Conservation (phyloP, 306 rosid genomes). For the Vicia villosa region DNA sequence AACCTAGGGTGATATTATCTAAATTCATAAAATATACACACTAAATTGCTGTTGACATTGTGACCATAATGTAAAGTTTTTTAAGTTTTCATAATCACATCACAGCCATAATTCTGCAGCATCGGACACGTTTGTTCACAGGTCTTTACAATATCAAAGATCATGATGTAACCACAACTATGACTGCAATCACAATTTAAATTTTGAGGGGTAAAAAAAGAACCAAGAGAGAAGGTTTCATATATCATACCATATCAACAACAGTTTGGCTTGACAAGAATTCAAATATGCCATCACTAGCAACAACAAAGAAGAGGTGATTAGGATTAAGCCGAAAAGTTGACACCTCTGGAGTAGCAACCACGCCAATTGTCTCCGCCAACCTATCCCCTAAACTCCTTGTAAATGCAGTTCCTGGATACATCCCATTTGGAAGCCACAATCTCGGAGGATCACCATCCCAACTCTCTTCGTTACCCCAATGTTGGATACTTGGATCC, state of each 20-base stretch:
- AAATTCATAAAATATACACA: not conserved
- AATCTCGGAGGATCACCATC: slow-evolving; percentile 82
- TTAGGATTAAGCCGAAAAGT: slow-evolving; percentile 57
- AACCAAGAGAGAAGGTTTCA: slow-evolving; percentile 6
- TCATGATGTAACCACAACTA: not conserved
- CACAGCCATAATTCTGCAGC: not conserved
- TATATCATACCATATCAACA: slow-evolving; percentile 69
- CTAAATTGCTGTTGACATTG: not conserved
- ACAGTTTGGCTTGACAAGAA: slow-evolving; percentile 86
- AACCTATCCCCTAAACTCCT: slow-evolving; percentile 84
- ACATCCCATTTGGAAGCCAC: slow-evolving; percentile 77
- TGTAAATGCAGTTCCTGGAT: slow-evolving; percentile 92
- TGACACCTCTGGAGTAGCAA: slow-evolving; percentile 71
- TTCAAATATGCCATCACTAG: slow-evolving; percentile 95
- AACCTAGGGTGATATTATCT: not conserved
- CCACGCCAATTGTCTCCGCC: slow-evolving; percentile 84
- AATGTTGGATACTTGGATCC: slow-evolving; percentile 73
- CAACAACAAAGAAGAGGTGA: slow-evolving; percentile 81
- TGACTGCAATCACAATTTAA: not conserved
- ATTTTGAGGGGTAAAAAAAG: not conserved
- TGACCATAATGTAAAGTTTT: not conserved
- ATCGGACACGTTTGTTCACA: not conserved
- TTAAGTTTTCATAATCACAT: not conserved
- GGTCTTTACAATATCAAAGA: not conserved
- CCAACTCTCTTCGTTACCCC: slow-evolving; percentile 89